Conservation (phyloP, 2,329 filamentous ascomycete genomes). For the Fusarium nematophilum region DNA sequence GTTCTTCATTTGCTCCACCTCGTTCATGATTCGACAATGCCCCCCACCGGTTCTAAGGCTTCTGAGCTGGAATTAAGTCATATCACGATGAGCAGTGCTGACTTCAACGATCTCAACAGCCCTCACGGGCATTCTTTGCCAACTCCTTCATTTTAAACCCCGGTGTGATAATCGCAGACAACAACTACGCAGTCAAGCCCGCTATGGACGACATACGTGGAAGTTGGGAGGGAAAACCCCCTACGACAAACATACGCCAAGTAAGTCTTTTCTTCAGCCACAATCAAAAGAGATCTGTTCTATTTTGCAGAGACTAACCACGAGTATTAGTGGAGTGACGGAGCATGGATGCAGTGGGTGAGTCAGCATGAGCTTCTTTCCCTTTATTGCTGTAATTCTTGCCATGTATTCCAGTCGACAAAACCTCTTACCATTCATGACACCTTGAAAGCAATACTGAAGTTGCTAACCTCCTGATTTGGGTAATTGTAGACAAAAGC, state of each 20-base stretch:
- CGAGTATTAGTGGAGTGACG: slow-evolving; percentile 12
- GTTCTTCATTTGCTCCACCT: too few species aligned
- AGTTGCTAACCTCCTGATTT: background rate
- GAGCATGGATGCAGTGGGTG: slow-evolving; percentile 18
- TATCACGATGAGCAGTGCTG: background rate
- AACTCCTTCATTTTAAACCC: slow-evolving; percentile 4
- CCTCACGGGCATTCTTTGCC: background rate
- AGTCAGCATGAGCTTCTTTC: background rate
- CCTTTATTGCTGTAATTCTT: too few species aligned
- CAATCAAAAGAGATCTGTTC: background rate
- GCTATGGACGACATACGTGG: background rate
- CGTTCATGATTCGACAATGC: too few species aligned
- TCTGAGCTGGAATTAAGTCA: background rate
- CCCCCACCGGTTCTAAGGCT: too few species aligned
- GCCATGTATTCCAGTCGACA: background rate
- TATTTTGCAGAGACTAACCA: background rate
- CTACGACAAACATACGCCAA: background rate
- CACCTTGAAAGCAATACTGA: background rate
- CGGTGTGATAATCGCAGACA: slow-evolving; percentile 14
- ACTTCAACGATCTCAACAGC: background rate
- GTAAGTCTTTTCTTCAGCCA: slow-evolving; percentile 1
- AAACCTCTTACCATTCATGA: background rate
- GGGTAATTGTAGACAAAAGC: background rate
- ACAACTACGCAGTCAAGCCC: background rate
- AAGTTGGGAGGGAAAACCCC: background rate